Evolutionary conservation across 495 filamentous ascomycete species (phyloP).

Genomic region (Aspergillus asperescens): DNA sequence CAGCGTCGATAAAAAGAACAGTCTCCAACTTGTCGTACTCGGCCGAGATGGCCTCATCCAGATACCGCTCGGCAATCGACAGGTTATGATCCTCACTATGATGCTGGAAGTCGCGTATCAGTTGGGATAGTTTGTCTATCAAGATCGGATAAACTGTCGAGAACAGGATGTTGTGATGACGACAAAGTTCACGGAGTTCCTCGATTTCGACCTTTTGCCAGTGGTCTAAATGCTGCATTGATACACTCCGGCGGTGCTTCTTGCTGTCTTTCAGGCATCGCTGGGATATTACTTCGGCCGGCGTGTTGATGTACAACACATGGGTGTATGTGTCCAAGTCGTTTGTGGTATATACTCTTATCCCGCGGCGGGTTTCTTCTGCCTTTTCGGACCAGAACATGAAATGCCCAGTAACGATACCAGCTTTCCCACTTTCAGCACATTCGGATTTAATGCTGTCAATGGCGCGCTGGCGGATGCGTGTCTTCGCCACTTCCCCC

Average conservation of each 20-base stretch:
- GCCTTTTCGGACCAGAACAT: slow-evolving; percentile 53
- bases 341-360: slow-evolving; percentile 36
- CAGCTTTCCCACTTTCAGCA: slow-evolving; percentile 29
- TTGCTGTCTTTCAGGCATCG: slow-evolving; percentile 37
- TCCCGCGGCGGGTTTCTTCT: neutral
- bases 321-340: slow-evolving; percentile 54
- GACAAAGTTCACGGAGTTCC: slow-evolving; percentile 47
- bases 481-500: slow-evolving; percentile 32
- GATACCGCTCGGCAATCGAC: slow-evolving; percentile 21
- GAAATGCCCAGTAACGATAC: slow-evolving; percentile 55
- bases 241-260: slow-evolving; percentile 31
- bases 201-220: slow-evolving; percentile 52
- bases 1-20: slow-evolving; percentile 53
- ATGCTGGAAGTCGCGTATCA: slow-evolving; percentile 36
- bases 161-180: slow-evolving; percentile 46
- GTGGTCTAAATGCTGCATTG: slow-evolving; percentile 36
- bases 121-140: slow-evolving; percentile 14
- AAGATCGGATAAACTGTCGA: slow-evolving; percentile 15
- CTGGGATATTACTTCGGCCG: slow-evolving; percentile 28
- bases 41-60: slow-evolving; percentile 37
- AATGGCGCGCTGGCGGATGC: slow-evolving; percentile 47
- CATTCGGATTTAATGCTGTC: slow-evolving; percentile 40
- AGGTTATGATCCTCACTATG: slow-evolving; percentile 43
- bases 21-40: slow-evolving; percentile 27
- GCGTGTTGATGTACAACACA: slow-evolving; percentile 55